Percentiles rank a stretch among this genome's conserved stretches.
Conservation (phyloP, 176 grass and related monocot species). For the Cenchrus fungigraminus region DNA sequence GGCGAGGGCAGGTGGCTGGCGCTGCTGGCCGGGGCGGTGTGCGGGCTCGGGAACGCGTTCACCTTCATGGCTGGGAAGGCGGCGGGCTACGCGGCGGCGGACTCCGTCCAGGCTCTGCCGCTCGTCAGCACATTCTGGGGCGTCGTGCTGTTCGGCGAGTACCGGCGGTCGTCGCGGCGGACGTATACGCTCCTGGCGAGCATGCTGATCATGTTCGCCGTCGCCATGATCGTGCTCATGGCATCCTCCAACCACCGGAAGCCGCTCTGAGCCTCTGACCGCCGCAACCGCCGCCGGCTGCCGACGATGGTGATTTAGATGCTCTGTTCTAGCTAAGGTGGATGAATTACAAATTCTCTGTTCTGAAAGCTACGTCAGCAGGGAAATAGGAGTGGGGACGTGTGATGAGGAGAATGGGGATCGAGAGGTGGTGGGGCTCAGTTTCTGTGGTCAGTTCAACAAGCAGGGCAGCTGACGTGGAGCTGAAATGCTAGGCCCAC, state of each 20-base stretch:
- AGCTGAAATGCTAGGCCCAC: too few species aligned
- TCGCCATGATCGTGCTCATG: slow-evolving; percentile 83
- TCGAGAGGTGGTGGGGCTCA: too few species aligned
- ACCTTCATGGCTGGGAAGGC: slow-evolving; percentile 96
- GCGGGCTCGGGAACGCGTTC: slow-evolving; percentile 86
- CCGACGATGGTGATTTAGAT: background rate
- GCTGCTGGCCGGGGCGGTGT: slow-evolving; percentile 65
- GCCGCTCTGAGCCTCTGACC: background rate
- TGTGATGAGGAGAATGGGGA: too few species aligned
- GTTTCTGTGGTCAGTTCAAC: too few species aligned
- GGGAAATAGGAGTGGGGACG: too few species aligned
- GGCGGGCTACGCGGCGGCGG: slow-evolving; percentile 93
- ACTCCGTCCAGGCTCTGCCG: slow-evolving; percentile 81
- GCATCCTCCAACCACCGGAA: slow-evolving; percentile 79
- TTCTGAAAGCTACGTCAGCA: too few species aligned
- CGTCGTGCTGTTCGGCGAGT: slow-evolving; percentile 71
- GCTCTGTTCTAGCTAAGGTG: too few species aligned
- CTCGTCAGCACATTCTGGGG: slow-evolving; percentile 84
- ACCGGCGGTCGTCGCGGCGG: slow-evolving; percentile 51
- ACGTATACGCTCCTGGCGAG: slow-evolving; percentile 73
- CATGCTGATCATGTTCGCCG: slow-evolving; percentile 90
- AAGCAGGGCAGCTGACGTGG: too few species aligned
- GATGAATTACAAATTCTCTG: too few species aligned
- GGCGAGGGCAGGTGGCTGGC: slow-evolving; percentile 72
- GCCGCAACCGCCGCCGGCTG: too few species aligned